These are phyloP conservation scores for Glycine tomentella DNA, from an alignment of 306 rosid genomes.

Conservation along the genomic window DNA sequence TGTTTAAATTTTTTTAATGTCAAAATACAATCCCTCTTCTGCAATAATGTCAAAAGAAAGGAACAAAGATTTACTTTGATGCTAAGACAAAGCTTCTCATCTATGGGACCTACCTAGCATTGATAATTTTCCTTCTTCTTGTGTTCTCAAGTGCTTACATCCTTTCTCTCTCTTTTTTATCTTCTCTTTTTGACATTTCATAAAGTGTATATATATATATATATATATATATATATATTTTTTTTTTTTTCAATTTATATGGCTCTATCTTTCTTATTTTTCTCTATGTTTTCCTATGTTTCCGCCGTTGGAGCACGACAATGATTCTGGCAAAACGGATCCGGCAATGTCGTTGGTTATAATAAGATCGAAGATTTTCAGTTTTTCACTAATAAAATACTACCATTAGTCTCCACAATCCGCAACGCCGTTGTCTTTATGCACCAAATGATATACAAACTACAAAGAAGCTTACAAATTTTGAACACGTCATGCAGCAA, in stretches of 20 bases:
- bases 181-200: background rate
- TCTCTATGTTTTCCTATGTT: background rate
- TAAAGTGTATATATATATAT: too few species aligned
- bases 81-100: background rate
- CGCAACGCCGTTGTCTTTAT: background rate
- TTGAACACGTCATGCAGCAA: background rate
- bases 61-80: background rate
- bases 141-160: background rate
- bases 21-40: too few species aligned
- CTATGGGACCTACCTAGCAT: constrained; percentile 9
- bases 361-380: background rate
- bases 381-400: background rate
- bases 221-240: too few species aligned
- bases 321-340: background rate
- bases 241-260: background rate
- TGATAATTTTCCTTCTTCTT: constrained; percentile 9
- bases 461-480: background rate
- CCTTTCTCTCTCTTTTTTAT: background rate
- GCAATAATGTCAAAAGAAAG: background rate
- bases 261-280: background rate
- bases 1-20: too few species aligned
- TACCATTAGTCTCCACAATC: background rate
- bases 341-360: background rate
- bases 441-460: background rate
- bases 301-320: constrained; percentile 15